These are phyloP conservation scores for Ajuga reptans DNA, from an alignment of 305 asterid genomes.

Conservation along the genomic window DNA sequence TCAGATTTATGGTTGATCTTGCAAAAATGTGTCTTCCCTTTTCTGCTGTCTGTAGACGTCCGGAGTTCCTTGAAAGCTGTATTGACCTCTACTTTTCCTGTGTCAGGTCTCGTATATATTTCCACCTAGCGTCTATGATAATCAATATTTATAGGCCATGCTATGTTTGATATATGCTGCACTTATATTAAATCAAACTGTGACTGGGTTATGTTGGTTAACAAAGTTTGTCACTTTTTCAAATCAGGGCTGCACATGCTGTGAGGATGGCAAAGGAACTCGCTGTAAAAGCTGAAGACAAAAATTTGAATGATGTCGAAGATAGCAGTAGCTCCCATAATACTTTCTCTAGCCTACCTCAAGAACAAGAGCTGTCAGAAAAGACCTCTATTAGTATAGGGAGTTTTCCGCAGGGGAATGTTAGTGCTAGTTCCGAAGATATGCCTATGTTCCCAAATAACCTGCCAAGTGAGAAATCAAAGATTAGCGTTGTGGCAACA, in stretches of 20 bases:
- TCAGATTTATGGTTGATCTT: slow-evolving; percentile 97
- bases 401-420: slow-evolving; percentile 81
- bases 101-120: slow-evolving; percentile 55
- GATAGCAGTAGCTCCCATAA: slow-evolving; percentile 85
- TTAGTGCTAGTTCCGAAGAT: slow-evolving; percentile 85
- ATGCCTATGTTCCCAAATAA: slow-evolving; percentile 37
- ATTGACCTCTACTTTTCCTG: slow-evolving; percentile 94
- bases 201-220: slow-evolving; percentile 21
- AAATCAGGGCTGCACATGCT: slow-evolving; percentile 83
- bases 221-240: slow-evolving; percentile 21
- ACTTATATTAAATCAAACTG: slow-evolving; percentile 8
- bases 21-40: slow-evolving; percentile 96
- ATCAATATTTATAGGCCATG: neutral
- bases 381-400: slow-evolving; percentile 78
- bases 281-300: slow-evolving; percentile 60
- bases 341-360: slow-evolving; percentile 94
- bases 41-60: slow-evolving; percentile 83
- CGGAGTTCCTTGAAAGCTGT: slow-evolving; percentile 92
- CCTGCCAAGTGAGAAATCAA: slow-evolving; percentile 36
- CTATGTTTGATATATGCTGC: slow-evolving; percentile 4
- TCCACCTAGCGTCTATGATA: slow-evolving; percentile 14
- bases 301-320: slow-evolving; percentile 62
- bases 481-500: slow-evolving; percentile 26
- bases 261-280: slow-evolving; percentile 91
- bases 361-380: slow-evolving; percentile 64